A percentile compares a stretch with the other conserved stretches of the same genome.
Conservation (phyloP, 208 protist genomes). For the Leishmania mexicana region DNA sequence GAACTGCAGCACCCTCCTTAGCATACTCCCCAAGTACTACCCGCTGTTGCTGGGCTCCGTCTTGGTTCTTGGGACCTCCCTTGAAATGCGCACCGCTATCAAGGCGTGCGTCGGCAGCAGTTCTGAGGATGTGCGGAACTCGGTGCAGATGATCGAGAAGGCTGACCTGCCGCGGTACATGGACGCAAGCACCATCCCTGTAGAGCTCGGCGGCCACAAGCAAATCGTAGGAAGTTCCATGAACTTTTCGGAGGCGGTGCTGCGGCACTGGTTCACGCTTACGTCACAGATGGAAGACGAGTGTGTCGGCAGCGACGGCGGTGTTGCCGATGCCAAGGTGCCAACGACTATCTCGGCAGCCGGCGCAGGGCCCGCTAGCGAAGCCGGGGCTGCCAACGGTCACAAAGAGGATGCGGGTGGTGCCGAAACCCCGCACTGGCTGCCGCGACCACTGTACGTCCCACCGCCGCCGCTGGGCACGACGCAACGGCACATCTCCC, state of each 20-base stretch:
- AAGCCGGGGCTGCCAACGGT: background rate
- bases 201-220: conserved; percentile 52
- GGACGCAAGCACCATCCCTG: conserved; percentile 41
- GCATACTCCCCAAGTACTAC: conserved; percentile 77
- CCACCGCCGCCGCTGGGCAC: conserved; percentile 38
- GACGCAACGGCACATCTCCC: conserved; percentile 25
- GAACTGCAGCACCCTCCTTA: conserved; percentile 39
- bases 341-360: background rate
- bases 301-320: conserved; percentile 8
- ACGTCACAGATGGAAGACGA: conserved; percentile 53
- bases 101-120: conserved; percentile 42
- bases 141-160: conserved; percentile 61
- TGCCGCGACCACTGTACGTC: conserved; percentile 44
- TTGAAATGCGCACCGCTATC: conserved; percentile 53
- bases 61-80: conserved; percentile 57
- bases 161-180: conserved; percentile 57
- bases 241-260: conserved; percentile 66
- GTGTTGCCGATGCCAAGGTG: conserved; percentile 5
- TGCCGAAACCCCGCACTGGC: background rate
- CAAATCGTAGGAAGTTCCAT: conserved; percentile 16
- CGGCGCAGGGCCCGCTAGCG: background rate
- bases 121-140: conserved; percentile 27
- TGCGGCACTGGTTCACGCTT: conserved; percentile 75
- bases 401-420: conserved; percentile 3
- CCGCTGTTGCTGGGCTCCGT: conserved; percentile 59